Percentiles rank a stretch among this genome's conserved stretches.
Evolutionary conservation across 129 eudicot genomes (phyloP).

Genomic region (Tanacetum coccineum): DNA sequence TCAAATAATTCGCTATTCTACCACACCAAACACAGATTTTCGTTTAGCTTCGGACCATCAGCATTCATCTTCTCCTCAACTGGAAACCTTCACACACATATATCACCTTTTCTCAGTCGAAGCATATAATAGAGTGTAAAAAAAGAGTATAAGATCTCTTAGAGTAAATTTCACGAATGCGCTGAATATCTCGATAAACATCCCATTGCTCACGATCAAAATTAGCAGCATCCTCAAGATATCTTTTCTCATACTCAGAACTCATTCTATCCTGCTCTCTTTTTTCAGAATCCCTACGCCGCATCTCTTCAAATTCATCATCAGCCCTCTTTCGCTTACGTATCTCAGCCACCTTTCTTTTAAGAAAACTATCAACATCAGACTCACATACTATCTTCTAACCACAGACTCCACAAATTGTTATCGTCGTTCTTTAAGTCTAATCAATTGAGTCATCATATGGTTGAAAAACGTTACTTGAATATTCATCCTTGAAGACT

Average conservation of each 20-base stretch:
- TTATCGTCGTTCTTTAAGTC: neutral
- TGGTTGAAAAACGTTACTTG: neutral
- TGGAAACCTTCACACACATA: neutral
- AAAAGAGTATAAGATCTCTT: neutral
- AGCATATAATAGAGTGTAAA: neutral
- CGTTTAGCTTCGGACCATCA: no score
- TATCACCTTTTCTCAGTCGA: neutral
- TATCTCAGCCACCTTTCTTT: neutral
- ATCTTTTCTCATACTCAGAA: neutral
- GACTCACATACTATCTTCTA: no score
- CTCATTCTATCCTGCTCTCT: neutral
- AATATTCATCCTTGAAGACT: slow-evolving; percentile 1
- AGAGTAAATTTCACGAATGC: neutral
- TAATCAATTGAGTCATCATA: neutral
- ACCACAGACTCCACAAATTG: no score
- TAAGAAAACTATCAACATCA: neutral
- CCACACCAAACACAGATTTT: no score
- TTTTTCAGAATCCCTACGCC: neutral
- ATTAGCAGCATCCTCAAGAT: no score
- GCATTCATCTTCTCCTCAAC: neutral
- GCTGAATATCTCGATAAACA: no score
- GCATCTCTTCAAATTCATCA: neutral
- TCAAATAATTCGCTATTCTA: no score
- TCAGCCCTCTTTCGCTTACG: neutral
- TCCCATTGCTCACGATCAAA: no score